Percentiles rank a stretch among this genome's conserved stretches.
phyloP scores from a whole-genome alignment of 2,329 filamentous ascomycete species.

The Coniella lustricola region DNA sequence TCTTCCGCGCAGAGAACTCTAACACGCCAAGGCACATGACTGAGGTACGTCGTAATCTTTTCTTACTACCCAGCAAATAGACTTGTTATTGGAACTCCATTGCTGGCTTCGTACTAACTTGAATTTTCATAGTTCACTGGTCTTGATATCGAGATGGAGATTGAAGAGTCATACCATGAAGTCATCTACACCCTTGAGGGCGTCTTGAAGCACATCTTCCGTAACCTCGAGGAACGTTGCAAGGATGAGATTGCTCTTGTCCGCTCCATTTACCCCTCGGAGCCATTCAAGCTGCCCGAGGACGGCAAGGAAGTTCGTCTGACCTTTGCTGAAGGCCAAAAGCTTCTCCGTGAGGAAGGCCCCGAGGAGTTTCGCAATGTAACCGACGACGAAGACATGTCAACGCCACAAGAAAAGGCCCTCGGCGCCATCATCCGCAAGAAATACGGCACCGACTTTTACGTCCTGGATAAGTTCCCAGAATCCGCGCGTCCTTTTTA shows the following conservation, averaged over 20 bases:
- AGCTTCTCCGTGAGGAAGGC: conserved; percentile 69
- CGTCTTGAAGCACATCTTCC: conserved; percentile 73
- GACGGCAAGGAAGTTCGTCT: conserved; percentile 68
- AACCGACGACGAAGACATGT: conserved; percentile 70
- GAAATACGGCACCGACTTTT: conserved; percentile 94
- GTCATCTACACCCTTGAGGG: conserved; percentile 66
- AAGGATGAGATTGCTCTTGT: conserved; percentile 66
- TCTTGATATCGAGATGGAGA: conserved; percentile 87
- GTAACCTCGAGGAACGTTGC: conserved; percentile 60
- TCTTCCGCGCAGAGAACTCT: conserved; percentile 80
- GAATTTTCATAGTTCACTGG: conserved; percentile 57
- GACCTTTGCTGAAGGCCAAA: conserved; percentile 70
- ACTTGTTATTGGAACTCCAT: no score
- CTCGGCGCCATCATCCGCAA: conserved; percentile 78
- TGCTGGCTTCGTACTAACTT: conserved; percentile 7
- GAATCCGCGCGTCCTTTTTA: conserved; percentile 85
- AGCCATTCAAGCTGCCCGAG: conserved; percentile 68
- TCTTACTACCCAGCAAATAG: no score
- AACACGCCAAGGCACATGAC: conserved; percentile 83
- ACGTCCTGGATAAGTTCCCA: conserved; percentile 94
- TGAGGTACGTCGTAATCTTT: conserved; percentile 40
- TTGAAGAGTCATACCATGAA: conserved; percentile 70
- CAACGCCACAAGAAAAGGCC: conserved; percentile 78
- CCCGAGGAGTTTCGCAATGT: conserved; percentile 60
- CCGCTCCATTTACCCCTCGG: conserved; percentile 67